phyloP scores from a whole-genome alignment of 352 stramenopile genomes.

The Halophytophthora batemanensis region DNA sequence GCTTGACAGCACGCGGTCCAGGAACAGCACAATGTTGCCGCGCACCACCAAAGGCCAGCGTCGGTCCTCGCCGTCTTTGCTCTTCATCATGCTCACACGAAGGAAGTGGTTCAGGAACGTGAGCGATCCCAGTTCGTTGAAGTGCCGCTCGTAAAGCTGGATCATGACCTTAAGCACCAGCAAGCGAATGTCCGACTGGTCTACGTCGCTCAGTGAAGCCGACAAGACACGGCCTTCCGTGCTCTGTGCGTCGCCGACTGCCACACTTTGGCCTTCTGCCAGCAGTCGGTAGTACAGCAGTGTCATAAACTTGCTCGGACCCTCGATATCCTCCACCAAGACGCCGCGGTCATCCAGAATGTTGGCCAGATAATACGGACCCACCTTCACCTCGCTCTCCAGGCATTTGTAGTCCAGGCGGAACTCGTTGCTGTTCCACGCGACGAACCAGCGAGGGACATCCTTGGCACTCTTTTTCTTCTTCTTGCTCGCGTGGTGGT shows the following conservation, averaged over 20 bases:
- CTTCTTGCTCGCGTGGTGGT: constrained; percentile 45
- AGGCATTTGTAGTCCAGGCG: constrained; percentile 72
- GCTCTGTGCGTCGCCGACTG: constrained; percentile 17
- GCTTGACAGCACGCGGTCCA: constrained; percentile 79
- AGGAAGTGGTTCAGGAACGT: constrained; percentile 83
- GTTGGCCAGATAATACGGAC: constrained; percentile 80
- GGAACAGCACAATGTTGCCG: constrained; percentile 81
- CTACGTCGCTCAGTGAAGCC: constrained; percentile 35
- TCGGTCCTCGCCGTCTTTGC: constrained; percentile 35
- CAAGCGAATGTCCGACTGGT: constrained; percentile 72
- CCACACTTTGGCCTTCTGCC: constrained; percentile 47
- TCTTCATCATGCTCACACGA: constrained; percentile 73
- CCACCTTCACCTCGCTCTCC: constrained; percentile 75
- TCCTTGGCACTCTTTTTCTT: constrained; percentile 66
- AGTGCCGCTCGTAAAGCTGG: constrained; percentile 81
- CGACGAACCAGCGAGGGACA: constrained; percentile 78
- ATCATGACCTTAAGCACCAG: constrained; percentile 88
- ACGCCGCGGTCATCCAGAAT: constrained; percentile 79
- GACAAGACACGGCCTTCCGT: constrained; percentile 18
- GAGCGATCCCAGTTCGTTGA: constrained; percentile 68
- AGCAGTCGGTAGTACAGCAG: constrained; percentile 85
- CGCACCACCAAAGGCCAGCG: constrained; percentile 73
- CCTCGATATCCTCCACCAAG: constrained; percentile 75
- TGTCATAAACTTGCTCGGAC: constrained; percentile 79
- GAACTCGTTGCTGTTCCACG: constrained; percentile 88